A percentile compares a stretch with the other conserved stretches of the same genome.
These are phyloP conservation scores for Phytophthora agathidicida DNA, from an alignment of 352 stramenopile genomes.

Conservation along the genomic window DNA sequence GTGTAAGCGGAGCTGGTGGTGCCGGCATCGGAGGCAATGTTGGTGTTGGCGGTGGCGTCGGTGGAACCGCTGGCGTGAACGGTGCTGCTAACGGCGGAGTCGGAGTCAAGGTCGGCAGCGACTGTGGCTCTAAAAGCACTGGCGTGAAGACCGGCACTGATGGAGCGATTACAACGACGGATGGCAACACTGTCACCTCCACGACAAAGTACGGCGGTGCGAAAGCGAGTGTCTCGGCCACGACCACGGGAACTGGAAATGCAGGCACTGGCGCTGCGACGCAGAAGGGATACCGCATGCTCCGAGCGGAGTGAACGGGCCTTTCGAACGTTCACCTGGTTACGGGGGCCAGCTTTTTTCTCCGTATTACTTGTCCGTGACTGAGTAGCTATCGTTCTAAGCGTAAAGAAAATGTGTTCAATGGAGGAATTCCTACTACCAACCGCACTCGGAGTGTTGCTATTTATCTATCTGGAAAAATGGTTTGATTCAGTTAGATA, in stretches of 20 bases:
- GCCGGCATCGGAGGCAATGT: background rate
- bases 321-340: too few species aligned
- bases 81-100: background rate
- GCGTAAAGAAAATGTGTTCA: too few species aligned
- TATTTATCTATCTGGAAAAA: too few species aligned
- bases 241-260: background rate
- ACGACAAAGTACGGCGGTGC: background rate
- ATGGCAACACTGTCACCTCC: too few species aligned
- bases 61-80: background rate
- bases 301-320: background rate
- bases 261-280: background rate
- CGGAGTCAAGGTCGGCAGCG: background rate
- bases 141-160: background rate
- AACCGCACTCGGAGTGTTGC: too few species aligned
- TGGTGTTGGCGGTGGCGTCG: background rate
- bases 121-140: background rate
- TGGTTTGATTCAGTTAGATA: too few species aligned
- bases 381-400: too few species aligned
- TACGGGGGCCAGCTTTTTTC: too few species aligned
- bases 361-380: too few species aligned
- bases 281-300: constrained; percentile 3
- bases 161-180: too few species aligned
- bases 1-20: background rate
- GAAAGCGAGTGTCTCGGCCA: background rate
- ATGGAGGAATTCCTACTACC: too few species aligned